A percentile compares a stretch with the other conserved stretches of the same genome.
These are phyloP conservation scores for Isochrysis galbana DNA, from an alignment of 78 protist species.

Conservation along the genomic window DNA sequence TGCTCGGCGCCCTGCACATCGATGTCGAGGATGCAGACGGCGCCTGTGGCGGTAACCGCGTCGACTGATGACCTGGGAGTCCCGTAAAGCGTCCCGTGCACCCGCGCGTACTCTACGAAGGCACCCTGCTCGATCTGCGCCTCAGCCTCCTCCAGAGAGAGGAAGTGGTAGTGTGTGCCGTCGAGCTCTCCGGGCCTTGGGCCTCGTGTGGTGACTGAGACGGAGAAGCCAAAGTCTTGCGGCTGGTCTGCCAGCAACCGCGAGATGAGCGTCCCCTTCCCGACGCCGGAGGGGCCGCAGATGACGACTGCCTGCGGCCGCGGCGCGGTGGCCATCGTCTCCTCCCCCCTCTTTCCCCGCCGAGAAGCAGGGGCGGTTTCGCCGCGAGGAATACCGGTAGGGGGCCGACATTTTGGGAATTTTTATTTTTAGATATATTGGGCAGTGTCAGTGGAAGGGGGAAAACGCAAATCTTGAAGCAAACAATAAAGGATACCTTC, in stretches of 20 bases:
- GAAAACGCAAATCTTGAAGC: too few relatives aligned
- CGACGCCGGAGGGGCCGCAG: constrained; percentile 80
- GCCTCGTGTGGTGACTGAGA: constrained; percentile 75
- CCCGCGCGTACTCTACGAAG: constrained; percentile 70
- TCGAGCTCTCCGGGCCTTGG: constrained; percentile 58
- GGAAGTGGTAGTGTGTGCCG: constrained; percentile 72
- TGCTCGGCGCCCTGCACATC: constrained; percentile 8
- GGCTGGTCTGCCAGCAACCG: constrained; percentile 55
- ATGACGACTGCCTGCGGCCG: too few relatives aligned
- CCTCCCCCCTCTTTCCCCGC: too few relatives aligned
- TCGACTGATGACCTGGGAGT: constrained; percentile 56
- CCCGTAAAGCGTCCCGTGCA: constrained; percentile 78
- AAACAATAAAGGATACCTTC: too few relatives aligned
- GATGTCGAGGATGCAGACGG: constrained; percentile 18
- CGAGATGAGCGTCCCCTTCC: constrained; percentile 73
- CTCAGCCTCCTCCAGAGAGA: constrained; percentile 7
- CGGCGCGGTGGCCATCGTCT: too few relatives aligned
- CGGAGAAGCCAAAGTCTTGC: constrained; percentile 61
- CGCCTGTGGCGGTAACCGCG: constrained; percentile 40
- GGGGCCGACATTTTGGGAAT: too few relatives aligned
- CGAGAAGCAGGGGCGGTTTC: too few relatives aligned
- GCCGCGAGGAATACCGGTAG: too few relatives aligned
- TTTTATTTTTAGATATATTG: too few relatives aligned
- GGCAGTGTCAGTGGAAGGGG: too few relatives aligned
- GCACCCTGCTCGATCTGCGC: constrained; percentile 12